A percentile compares a stretch with the other conserved stretches of the same genome.
Conservation (phyloP, 257 asterid genomes). For the Scutellaria galericulata region DNA sequence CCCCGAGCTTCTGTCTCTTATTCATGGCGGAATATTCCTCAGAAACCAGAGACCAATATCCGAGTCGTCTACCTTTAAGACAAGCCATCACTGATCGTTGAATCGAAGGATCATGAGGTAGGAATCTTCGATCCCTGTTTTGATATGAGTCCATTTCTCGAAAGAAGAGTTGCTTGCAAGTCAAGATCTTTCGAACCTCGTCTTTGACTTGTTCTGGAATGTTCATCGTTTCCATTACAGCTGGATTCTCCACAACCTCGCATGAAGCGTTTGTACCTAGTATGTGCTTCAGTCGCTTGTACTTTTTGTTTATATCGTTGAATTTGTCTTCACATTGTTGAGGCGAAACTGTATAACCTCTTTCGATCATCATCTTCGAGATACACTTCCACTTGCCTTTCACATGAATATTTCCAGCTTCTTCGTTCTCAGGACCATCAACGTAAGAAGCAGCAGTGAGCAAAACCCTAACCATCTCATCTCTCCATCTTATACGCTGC, state of each 20-base stretch:
- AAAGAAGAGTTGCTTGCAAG: slow-evolving; percentile 53
- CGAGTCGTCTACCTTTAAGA: slow-evolving; percentile 39
- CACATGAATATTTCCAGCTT: background rate
- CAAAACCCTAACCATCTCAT: slow-evolving; percentile 59
- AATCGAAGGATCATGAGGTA: slow-evolving; percentile 47
- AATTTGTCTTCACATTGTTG: slow-evolving; percentile 75
- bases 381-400: slow-evolving; percentile 63
- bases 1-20: slow-evolving; percentile 42
- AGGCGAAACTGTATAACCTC: slow-evolving; percentile 57
- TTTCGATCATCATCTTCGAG: slow-evolving; percentile 51
- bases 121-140: slow-evolving; percentile 37
- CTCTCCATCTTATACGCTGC: slow-evolving; percentile 58
- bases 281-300: slow-evolving; percentile 47
- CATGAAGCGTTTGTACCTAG: slow-evolving; percentile 45
- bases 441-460: slow-evolving; percentile 51
- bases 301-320: slow-evolving; percentile 58
- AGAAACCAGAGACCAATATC: background rate
- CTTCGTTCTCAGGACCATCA: slow-evolving; percentile 11
- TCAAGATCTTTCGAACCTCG: slow-evolving; percentile 48
- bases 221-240: slow-evolving; percentile 41
- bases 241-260: slow-evolving; percentile 48
- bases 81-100: slow-evolving; percentile 34
- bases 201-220: slow-evolving; percentile 39
- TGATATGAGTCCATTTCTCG: slow-evolving; percentile 56
- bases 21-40: no score